Base-by-base conservation (phyloP, 305 asterid species). In the Euphrasia arctica region DNA sequence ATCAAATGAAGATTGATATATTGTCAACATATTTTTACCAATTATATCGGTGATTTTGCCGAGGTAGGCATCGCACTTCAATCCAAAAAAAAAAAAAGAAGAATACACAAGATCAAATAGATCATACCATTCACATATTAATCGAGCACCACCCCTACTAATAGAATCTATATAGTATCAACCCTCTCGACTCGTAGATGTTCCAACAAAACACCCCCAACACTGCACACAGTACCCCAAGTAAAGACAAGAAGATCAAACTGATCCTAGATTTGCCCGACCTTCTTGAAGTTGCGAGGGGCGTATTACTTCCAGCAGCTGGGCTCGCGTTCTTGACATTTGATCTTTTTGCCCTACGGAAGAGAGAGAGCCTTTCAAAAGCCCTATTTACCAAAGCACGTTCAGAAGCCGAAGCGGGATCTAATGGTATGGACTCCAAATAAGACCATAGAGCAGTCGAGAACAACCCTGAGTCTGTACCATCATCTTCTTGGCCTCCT, bases 321-420 rank as follows among this genome's bases (percentile, higher is more conserved):
- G 62, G 76, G 58, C 65, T 83, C 68, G 27, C 66, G 67, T 74
- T 84, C 54, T 67, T 70, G 62, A 78, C 74, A 69, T 72, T 70
- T 63, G 85, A 60, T 72, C 85, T 62, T 71, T 83, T 78, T 74
- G 82, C 65, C 78, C 85, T 79, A 78, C 88, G 57, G 66, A 88
- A 90, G 85, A 86, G 80, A 79, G 95, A 82, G 85, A 83, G 76
- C 48, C 86, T 79, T 66, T 75, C 95, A 34, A 91, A 78, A 29
- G 86, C 87, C 72, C 73, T 78, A 66, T 81, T 88, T 55, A 83
- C 90, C 68, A 77, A 68, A 65, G 85, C 86, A 54, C 51, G 82
- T 75, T 94, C 99, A 63, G 95, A 77, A 72, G 99, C 99, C 43
- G 95, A 88, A 71, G 99, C 99, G 47, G 95, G 99, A 74, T 81